These are phyloP conservation scores for Sarcodon sp. DNA, from an alignment of 768 basidiomycete genomes.

Conservation along the genomic window DNA sequence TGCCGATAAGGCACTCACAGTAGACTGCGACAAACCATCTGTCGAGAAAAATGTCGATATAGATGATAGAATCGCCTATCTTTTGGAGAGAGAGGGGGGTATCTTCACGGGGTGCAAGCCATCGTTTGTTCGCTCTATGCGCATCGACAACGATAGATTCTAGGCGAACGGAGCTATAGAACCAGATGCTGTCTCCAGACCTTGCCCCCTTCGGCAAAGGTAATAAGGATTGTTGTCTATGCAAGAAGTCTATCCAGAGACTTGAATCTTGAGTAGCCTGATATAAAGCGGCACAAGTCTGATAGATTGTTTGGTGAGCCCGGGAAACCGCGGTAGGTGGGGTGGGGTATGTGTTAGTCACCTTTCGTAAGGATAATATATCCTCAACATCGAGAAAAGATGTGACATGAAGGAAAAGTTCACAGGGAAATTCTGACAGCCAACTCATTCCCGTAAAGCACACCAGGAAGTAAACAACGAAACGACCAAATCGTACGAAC, in stretches of 20 bases:
- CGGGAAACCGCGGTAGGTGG: not conserved
- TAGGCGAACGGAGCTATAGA: too few relatives aligned
- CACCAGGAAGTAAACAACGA: too few relatives aligned
- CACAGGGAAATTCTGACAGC: not conserved
- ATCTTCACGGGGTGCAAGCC: too few relatives aligned
- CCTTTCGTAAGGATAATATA: not conserved
- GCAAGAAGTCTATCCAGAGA: not conserved
- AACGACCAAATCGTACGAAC: too few relatives aligned
- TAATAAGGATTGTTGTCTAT: not conserved
- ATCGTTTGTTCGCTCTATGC: too few relatives aligned
- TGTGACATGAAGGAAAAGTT: not conserved
- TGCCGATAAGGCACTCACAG: slow-evolving; percentile 24
- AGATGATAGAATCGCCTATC: slow-evolving; percentile 13
- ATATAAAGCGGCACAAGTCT: not conserved
- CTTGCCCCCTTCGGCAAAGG: not conserved
- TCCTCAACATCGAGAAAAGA: not conserved
- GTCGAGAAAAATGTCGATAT: slow-evolving; percentile 28
- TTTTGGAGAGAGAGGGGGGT: not conserved
- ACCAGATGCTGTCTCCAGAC: not conserved
- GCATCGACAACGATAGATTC: too few relatives aligned
- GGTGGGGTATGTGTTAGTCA: not conserved
- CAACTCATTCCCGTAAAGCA: not conserved
- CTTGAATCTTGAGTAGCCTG: not conserved
- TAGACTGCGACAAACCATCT: slow-evolving; percentile 35
- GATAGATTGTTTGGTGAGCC: not conserved